Evolutionary conservation across 306 rosid species (phyloP).

Genomic region (Dicorynia guianensis): DNA sequence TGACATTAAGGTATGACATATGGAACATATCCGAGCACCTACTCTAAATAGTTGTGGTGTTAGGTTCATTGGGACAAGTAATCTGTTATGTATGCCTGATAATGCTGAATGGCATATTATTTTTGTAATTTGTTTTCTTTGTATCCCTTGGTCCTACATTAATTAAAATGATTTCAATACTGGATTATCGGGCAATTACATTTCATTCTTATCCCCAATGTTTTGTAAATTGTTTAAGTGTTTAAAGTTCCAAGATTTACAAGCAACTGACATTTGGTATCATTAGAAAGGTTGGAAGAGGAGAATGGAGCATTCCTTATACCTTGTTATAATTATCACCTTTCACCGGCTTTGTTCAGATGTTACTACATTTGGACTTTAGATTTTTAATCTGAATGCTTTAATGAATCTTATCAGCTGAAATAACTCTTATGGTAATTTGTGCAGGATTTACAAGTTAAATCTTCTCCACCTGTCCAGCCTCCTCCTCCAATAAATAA

Average conservation of each 20-base stretch:
- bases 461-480: slow-evolving; percentile 84
- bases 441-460: slow-evolving; percentile 87
- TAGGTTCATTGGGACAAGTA: neutral
- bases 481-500: slow-evolving; percentile 65
- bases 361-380: slow-evolving; percentile 20
- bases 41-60: neutral
- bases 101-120: neutral
- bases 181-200: neutral
- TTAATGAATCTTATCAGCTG: slow-evolving; percentile 16
- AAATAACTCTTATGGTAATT: slow-evolving; percentile 34
- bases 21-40: neutral
- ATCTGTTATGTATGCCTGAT: neutral
- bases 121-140: neutral
- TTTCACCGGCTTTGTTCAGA: neutral
- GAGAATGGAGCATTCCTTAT: neutral
- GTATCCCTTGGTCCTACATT: neutral
- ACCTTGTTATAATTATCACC: neutral
- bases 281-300: neutral
- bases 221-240: neutral
- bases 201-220: neutral
- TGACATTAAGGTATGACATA: slow-evolving; percentile 78
- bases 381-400: neutral
- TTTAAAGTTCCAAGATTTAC: neutral
- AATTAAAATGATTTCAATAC: neutral
- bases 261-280: neutral